phyloP scores from a whole-genome alignment of 441 rosid species.

The Kokia cookei region DNA sequence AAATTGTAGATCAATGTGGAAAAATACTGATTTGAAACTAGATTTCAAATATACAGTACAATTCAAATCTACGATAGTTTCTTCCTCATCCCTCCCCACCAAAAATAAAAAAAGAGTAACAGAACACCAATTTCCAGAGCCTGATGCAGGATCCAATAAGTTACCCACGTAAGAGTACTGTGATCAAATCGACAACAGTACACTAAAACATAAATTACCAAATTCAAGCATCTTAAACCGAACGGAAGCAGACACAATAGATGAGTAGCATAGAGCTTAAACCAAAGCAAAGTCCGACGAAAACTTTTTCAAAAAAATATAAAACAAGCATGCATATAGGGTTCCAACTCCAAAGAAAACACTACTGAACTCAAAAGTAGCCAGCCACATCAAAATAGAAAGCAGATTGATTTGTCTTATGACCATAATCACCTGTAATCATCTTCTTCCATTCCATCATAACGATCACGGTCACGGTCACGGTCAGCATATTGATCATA shows the following conservation, averaged over 20 bases:
- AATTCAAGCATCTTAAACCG: background rate
- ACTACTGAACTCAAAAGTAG: background rate
- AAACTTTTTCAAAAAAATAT: background rate
- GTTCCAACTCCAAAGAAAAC: background rate
- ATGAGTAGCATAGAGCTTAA: background rate
- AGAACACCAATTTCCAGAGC: background rate
- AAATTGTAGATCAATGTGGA: background rate
- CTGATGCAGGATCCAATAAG: background rate
- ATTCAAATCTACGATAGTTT: no score
- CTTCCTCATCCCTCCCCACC: no score
- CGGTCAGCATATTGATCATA: slow-evolving; percentile 54
- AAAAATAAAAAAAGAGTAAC: background rate
- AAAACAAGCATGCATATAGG: background rate
- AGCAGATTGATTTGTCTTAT: slow-evolving; percentile 13
- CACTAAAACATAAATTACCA: background rate
- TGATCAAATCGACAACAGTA: background rate
- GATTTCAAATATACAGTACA: no score
- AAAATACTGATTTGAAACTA: no score
- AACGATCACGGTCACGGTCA: slow-evolving; percentile 46
- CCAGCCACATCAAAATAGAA: background rate
- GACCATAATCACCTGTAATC: slow-evolving; percentile 31
- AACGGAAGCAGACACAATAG: background rate
- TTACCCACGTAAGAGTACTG: background rate
- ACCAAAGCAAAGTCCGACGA: background rate
- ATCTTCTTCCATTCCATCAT: slow-evolving; percentile 54